These are phyloP conservation scores for Gynochthodes officinalis DNA, from an alignment of 257 asterid species.

Conservation along the genomic window DNA sequence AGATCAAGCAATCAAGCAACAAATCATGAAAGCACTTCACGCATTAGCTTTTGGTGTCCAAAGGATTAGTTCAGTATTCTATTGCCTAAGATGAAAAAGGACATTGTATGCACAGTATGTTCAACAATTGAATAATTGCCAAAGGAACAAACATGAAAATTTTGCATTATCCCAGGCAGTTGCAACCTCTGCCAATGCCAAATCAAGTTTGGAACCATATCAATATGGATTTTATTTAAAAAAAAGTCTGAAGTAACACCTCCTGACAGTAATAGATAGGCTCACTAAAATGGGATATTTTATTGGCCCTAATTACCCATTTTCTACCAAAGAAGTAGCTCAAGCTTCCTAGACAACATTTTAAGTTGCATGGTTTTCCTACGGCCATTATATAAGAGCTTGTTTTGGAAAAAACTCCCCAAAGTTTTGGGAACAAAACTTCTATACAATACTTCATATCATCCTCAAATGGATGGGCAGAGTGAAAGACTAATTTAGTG, in stretches of 20 bases:
- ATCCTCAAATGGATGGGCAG: conserved; percentile 5
- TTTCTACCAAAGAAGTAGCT: not conserved
- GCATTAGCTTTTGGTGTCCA: too few species aligned
- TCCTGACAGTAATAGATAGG: too few species aligned
- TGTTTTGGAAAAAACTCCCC: not conserved
- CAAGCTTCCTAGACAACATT: not conserved
- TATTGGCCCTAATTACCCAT: not conserved
- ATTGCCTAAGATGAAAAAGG: too few species aligned
- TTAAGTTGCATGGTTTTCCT: too few species aligned
- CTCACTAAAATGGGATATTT: not conserved
- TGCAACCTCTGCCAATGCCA: not conserved
- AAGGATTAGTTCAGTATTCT: too few species aligned
- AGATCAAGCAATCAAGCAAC: too few species aligned
- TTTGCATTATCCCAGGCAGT: not conserved
- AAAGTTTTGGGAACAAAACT: not conserved
- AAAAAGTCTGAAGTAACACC: too few species aligned
- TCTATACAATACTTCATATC: not conserved
- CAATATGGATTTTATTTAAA: not conserved
- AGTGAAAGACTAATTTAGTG: not conserved
- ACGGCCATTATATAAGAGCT: too few species aligned
- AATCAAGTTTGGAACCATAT: not conserved
- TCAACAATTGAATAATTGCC: too few species aligned
- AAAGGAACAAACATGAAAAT: not conserved
- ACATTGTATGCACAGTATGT: too few species aligned
- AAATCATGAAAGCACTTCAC: too few species aligned